A percentile compares a stretch with the other conserved stretches of the same genome.
phyloP scores from a whole-genome alignment of 2,329 filamentous ascomycete species.

The Trichophyton schoenleinii region DNA sequence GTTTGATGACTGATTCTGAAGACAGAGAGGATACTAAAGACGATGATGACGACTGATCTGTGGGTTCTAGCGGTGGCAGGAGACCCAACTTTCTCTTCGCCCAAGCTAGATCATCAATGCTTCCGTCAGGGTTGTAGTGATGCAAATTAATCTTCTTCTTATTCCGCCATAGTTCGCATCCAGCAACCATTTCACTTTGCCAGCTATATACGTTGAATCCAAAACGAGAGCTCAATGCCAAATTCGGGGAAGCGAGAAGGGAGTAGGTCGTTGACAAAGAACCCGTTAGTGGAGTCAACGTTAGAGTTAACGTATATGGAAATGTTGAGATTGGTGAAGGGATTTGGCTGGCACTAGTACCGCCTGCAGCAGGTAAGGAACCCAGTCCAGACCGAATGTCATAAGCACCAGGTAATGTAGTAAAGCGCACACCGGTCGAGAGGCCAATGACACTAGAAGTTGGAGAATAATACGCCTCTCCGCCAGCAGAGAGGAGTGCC shows the following conservation, averaged over 20 bases:
- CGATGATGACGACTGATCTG: constrained; percentile 32
- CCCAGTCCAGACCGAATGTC: constrained; percentile 14
- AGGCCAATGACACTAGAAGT: constrained; percentile 89
- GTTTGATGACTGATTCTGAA: constrained; percentile 78
- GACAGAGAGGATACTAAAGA: constrained; percentile 25
- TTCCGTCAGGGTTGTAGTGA: constrained; percentile 11
- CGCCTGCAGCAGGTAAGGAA: constrained; percentile 6
- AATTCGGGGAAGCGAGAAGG: constrained; percentile 68
- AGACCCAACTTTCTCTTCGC: constrained; percentile 32
- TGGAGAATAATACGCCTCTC: constrained; percentile 88
- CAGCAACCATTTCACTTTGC: constrained; percentile 84
- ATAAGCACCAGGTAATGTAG: constrained; percentile 56
- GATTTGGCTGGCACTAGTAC: constrained; percentile 15
- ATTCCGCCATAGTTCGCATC: constrained; percentile 83
- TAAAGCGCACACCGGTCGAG: constrained; percentile 78
- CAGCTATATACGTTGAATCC: constrained; percentile 98
- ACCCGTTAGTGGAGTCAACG: constrained; percentile 86
- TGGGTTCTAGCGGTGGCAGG: constrained; percentile 5
- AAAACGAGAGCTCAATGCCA: constrained; percentile 79
- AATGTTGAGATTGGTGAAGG: constrained; percentile 51
- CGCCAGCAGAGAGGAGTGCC: constrained; percentile 78
- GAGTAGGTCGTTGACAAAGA: constrained; percentile 86
- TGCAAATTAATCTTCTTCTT: constrained; percentile 5
- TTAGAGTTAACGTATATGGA: constrained; percentile 85
- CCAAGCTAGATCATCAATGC: constrained; percentile 30